Percentiles rank a stretch among this genome's conserved stretches.
phyloP scores from a whole-genome alignment of 768 basidiomycete species.

The Tubosaeta sp. region DNA sequence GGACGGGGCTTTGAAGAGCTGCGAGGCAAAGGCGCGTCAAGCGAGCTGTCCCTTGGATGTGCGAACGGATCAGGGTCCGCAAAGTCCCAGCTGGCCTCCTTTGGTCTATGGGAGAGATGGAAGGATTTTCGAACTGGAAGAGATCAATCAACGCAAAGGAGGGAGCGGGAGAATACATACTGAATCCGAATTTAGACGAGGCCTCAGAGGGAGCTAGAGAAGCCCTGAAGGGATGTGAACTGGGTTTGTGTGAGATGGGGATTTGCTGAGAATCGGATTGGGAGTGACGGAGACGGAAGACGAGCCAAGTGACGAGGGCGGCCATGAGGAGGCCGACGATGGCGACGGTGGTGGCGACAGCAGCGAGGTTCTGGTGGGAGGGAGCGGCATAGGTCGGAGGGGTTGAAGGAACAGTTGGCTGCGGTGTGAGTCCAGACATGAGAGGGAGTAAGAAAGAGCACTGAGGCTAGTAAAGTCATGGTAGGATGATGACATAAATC shows the following conservation, averaged over 20 bases:
- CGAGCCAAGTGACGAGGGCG: constrained; percentile 23
- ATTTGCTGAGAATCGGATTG: background rate
- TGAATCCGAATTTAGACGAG: constrained; percentile 27
- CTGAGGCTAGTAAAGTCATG: background rate
- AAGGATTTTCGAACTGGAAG: constrained; percentile 22
- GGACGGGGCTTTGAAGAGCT: constrained; percentile 10
- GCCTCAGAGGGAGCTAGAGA: constrained; percentile 23
- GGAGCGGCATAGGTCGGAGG: constrained; percentile 16
- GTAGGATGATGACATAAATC: background rate
- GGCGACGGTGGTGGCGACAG: constrained; percentile 23
- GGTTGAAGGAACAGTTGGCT: background rate
- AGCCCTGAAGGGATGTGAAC: constrained; percentile 15
- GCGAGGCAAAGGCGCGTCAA: background rate
- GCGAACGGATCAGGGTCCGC: constrained; percentile 24
- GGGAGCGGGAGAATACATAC: constrained; percentile 8
- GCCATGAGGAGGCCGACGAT: constrained; percentile 25
- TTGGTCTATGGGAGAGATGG: constrained; percentile 17
- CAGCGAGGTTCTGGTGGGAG: constrained; percentile 13
- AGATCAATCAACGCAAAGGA: background rate
- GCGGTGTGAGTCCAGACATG: background rate
- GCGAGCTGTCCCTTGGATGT: background rate
- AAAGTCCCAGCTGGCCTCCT: constrained; percentile 29
- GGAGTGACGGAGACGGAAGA: constrained; percentile 21
- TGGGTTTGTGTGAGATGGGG: constrained; percentile 4
- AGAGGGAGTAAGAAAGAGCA: background rate